Evolutionary conservation across 208 protist species (phyloP).

Genomic region (Trypanosoma theileri): DNA sequence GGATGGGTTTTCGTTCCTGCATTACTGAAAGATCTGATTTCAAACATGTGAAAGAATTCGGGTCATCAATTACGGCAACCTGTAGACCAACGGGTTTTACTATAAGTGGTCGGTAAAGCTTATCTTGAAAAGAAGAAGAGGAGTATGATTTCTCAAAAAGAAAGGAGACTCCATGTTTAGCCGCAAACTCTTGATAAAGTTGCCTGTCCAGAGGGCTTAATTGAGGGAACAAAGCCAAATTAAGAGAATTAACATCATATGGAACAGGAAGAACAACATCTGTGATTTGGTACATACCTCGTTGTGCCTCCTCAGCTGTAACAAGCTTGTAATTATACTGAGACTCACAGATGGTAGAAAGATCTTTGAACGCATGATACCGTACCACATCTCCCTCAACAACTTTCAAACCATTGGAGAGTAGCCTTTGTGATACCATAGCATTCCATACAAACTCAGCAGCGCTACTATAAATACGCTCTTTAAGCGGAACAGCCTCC

Average conservation of each 20-base stretch:
- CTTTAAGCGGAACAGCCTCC: slow-evolving; percentile 24
- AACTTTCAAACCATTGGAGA: slow-evolving; percentile 38
- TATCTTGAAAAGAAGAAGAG: neutral
- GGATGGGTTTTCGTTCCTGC: slow-evolving; percentile 58
- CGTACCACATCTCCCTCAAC: slow-evolving; percentile 68
- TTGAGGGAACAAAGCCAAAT: slow-evolving; percentile 29
- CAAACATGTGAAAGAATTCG: slow-evolving; percentile 61
- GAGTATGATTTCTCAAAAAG: slow-evolving; percentile 28
- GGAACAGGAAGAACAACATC: slow-evolving; percentile 87
- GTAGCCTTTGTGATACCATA: slow-evolving; percentile 73
- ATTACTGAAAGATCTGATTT: slow-evolving; percentile 76
- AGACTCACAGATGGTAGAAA: neutral
- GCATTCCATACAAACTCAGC: slow-evolving; percentile 86
- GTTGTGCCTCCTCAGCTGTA: slow-evolving; percentile 30
- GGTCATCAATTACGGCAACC: slow-evolving; percentile 56
- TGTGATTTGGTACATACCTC: slow-evolving; percentile 33
- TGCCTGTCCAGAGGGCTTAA: slow-evolving; percentile 23
- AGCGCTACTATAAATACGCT: slow-evolving; percentile 32
- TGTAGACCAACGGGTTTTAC: slow-evolving; percentile 47
- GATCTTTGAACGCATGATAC: too few relatives aligned
- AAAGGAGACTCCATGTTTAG: slow-evolving; percentile 38
- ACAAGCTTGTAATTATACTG: slow-evolving; percentile 26
- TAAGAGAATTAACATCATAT: slow-evolving; percentile 16
- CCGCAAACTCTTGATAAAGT: slow-evolving; percentile 38
- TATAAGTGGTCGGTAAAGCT: slow-evolving; percentile 54